These are phyloP conservation scores for Hymenoscyphus occultus DNA, from an alignment of 2,329 filamentous ascomycete genomes.

Conservation along the genomic window DNA sequence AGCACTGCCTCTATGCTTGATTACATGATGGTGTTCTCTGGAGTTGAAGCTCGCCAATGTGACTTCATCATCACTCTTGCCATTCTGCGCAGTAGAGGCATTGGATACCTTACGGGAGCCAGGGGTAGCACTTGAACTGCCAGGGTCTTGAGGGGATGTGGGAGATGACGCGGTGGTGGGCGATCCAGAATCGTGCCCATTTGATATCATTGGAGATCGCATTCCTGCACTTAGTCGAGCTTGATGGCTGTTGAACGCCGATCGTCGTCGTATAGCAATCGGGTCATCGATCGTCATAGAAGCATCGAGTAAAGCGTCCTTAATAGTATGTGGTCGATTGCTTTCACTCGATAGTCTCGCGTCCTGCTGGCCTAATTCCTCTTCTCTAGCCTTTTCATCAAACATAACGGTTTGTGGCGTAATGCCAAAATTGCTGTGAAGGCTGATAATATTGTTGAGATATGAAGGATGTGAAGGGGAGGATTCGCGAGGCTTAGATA, in stretches of 20 bases:
- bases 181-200: conserved; percentile 22
- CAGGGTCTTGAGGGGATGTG: conserved; percentile 27
- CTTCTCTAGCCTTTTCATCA: conserved; percentile 65
- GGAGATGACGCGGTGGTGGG: conserved; percentile 21
- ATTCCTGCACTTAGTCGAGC: conserved; percentile 41
- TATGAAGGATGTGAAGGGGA: conserved; percentile 34
- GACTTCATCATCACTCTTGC: conserved; percentile 35
- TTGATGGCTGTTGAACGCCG: conserved; percentile 50
- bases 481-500: conserved; percentile 50
- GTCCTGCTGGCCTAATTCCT: conserved; percentile 38
- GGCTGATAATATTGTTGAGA: conserved; percentile 69
- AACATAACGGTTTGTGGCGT: conserved; percentile 90
- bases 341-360: conserved; percentile 38
- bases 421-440: conserved; percentile 68
- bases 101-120: conserved; percentile 19
- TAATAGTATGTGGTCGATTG: conserved; percentile 65
- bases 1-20: conserved; percentile 59
- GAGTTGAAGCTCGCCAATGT: conserved; percentile 32
- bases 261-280: conserved; percentile 50
- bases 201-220: conserved; percentile 19
- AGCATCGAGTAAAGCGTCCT: conserved; percentile 87
- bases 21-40: conserved; percentile 39
- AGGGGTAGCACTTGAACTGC: conserved; percentile 15
- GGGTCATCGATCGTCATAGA: conserved; percentile 81
- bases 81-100: conserved; percentile 15